phyloP scores from a whole-genome alignment of 345 rosid genomes.

The Dovyalis caffra region DNA sequence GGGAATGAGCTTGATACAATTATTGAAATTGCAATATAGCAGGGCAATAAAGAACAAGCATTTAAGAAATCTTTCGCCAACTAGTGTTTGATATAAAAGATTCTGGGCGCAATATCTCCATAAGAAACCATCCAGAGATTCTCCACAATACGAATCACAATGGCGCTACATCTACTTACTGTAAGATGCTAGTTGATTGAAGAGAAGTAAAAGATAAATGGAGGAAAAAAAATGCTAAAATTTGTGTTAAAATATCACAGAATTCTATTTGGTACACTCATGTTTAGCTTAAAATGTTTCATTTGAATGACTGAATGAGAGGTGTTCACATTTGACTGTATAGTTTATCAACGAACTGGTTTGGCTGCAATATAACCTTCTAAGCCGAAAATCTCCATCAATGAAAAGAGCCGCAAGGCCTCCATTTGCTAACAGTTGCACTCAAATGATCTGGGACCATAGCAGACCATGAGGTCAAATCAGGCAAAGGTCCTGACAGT shows the following conservation, averaged over 20 bases:
- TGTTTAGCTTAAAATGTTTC: too few species aligned
- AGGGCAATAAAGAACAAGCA: too few species aligned
- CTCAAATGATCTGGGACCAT: constrained; percentile 49
- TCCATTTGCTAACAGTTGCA: constrained; percentile 64
- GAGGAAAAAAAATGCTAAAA: not conserved
- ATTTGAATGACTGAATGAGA: not conserved
- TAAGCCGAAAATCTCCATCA: constrained; percentile 2
- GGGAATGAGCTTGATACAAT: too few species aligned
- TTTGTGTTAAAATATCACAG: not conserved
- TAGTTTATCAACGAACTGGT: not conserved
- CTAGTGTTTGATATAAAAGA: not conserved
- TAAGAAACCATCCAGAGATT: not conserved
- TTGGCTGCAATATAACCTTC: not conserved
- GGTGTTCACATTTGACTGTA: not conserved
- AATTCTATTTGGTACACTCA: too few species aligned
- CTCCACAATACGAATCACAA: not conserved
- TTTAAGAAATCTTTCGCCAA: too few species aligned
- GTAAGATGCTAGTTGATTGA: not conserved
- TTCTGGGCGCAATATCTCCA: not conserved
- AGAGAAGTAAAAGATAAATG: not conserved
- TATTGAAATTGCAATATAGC: too few species aligned
- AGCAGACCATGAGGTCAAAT: constrained; percentile 60
- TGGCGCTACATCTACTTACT: not conserved
- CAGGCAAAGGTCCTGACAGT: constrained; percentile 67
- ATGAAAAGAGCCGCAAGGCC: constrained; percentile 34